Conservation (phyloP, 495 filamentous ascomycete species). For the Penicillium crystallinum region DNA sequence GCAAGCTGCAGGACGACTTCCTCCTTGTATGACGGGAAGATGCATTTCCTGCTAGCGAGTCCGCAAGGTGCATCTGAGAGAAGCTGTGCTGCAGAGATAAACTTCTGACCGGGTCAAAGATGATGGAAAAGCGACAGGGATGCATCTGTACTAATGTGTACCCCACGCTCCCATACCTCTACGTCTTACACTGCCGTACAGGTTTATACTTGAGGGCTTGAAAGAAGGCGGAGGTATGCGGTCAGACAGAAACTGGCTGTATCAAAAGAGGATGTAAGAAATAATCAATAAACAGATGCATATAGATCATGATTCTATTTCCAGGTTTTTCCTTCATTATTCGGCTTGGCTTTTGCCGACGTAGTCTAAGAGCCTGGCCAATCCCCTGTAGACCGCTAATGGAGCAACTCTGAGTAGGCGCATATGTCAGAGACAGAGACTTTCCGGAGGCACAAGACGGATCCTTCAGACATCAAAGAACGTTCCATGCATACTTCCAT, state of each 20-base stretch:
- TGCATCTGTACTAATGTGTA: not conserved
- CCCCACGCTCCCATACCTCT: not conserved
- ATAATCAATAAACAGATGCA: not conserved
- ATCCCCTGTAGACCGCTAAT: slow-evolving; percentile 10
- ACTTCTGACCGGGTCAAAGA: slow-evolving; percentile 20
- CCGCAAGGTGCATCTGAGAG: slow-evolving; percentile 3
- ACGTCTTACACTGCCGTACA: not conserved
- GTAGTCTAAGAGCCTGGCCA: not conserved
- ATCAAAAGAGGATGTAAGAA: too few relatives aligned
- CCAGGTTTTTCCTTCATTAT: not conserved
- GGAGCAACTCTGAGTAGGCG: not conserved
- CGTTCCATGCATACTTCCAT: slow-evolving; percentile 39
- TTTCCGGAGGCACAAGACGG: not conserved
- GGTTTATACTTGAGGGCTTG: not conserved
- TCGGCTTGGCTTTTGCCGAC: not conserved
- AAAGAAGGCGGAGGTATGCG: not conserved
- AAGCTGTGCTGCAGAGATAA: slow-evolving; percentile 16
- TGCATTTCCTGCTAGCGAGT: slow-evolving; percentile 25
- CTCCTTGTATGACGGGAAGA: slow-evolving; percentile 30
- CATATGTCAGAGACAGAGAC: slow-evolving; percentile 1
- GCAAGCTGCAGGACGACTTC: slow-evolving; percentile 32
- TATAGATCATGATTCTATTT: not conserved
- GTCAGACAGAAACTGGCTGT: not conserved
- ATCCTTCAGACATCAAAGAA: slow-evolving; percentile 22
- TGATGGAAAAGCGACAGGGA: slow-evolving; percentile 1